Percentiles rank a stretch among this genome's conserved stretches.
phyloP scores from a whole-genome alignment of 257 asterid genomes.

The Agastache rugosa region DNA sequence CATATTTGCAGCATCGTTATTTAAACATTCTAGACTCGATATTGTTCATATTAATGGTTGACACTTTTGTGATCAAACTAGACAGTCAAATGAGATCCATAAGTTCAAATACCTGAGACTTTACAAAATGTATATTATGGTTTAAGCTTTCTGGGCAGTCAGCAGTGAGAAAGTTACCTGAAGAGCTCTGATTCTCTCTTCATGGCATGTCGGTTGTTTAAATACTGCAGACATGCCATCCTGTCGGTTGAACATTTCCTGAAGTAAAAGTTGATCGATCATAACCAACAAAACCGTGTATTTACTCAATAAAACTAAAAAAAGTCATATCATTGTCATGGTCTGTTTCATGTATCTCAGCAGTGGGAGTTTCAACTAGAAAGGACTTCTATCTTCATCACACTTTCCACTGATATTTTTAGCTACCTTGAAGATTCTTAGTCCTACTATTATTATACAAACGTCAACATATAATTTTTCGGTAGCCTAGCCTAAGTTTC shows the following conservation, averaged over 20 bases:
- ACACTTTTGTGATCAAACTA: neutral
- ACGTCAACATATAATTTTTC: neutral
- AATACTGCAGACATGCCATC: constrained; percentile 69
- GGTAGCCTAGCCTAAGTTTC: too few species aligned
- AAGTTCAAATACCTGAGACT: neutral
- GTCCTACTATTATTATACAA: neutral
- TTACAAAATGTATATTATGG: neutral
- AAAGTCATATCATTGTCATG: constrained; percentile 5
- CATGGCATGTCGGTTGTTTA: constrained; percentile 64
- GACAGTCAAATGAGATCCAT: constrained; percentile 17
- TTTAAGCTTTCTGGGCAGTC: constrained; percentile 13
- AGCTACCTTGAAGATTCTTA: too few species aligned
- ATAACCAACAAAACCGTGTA: constrained; percentile 6
- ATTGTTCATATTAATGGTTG: neutral
- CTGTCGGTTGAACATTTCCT: constrained; percentile 59
- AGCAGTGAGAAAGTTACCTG: constrained; percentile 54
- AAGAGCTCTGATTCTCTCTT: constrained; percentile 65
- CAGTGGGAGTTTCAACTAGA: constrained; percentile 23
- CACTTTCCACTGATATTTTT: too few species aligned
- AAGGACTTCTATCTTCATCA: neutral
- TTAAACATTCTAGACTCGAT: constrained; percentile 29
- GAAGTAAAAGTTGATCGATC: constrained; percentile 27
- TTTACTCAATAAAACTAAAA: constrained; percentile 17
- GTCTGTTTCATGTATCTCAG: neutral
- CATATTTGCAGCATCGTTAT: neutral